Conservation (phyloP, 2,329 filamentous ascomycete species). For the Phaeophleospora eucalypticola region DNA sequence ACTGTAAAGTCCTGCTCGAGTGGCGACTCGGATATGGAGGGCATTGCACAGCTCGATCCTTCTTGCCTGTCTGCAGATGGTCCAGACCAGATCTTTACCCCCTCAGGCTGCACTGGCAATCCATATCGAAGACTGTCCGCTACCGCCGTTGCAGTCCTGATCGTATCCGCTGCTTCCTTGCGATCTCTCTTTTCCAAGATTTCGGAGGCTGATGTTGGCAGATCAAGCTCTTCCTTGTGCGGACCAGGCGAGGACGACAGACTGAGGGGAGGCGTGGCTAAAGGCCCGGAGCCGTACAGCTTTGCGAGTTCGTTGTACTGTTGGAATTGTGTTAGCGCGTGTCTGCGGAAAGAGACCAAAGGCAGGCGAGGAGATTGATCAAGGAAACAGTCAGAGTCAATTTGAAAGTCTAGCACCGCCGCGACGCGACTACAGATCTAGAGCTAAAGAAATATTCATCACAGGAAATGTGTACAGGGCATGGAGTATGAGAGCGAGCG, state of each 20-base stretch:
- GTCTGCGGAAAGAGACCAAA: too few species aligned
- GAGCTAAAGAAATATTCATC: conserved; percentile 45
- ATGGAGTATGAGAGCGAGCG: conserved; percentile 2
- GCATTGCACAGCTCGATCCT: conserved; percentile 34
- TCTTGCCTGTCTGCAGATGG: conserved; percentile 37
- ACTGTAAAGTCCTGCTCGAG: conserved; percentile 90
- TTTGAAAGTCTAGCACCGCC: conserved; percentile 45
- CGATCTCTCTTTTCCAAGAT: conserved; percentile 24
- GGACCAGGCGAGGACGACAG: conserved; percentile 30
- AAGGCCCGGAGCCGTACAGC: conserved; percentile 22
- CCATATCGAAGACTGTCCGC: conserved; percentile 17
- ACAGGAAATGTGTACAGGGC: conserved; percentile 12
- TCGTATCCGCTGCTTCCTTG: conserved; percentile 35
- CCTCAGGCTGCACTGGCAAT: conserved; percentile 15
- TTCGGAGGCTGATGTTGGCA: conserved; percentile 29
- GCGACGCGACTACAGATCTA: conserved; percentile 48
- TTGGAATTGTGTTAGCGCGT: too few species aligned
- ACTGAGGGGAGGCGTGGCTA: conserved; percentile 30
- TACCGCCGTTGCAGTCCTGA: conserved; percentile 32
- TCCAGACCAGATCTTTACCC: conserved; percentile 33
- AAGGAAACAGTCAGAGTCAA: conserved; percentile 37
- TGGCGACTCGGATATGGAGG: conserved; percentile 38
- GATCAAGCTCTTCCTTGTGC: conserved; percentile 10
- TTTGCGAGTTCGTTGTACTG: conserved; percentile 35
- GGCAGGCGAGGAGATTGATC: too few species aligned